Evolutionary conservation across 805 yeast genomes (phyloP).

Genomic region (Blastobotrys attinorum): DNA sequence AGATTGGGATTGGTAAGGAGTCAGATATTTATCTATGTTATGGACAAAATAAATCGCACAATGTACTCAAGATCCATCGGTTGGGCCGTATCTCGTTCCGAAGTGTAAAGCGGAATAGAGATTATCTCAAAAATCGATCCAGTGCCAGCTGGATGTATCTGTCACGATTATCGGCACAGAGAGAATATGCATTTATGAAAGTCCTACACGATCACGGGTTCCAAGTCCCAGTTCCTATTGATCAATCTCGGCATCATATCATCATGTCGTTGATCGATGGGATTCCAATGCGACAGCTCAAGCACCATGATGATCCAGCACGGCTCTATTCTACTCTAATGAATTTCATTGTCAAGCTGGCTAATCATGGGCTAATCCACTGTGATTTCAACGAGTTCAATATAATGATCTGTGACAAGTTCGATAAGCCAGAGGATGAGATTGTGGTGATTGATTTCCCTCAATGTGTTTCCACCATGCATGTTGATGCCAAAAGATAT

Average conservation of each 20-base stretch:
- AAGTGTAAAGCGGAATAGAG: constrained; percentile 89
- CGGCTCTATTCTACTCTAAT: constrained; percentile 76
- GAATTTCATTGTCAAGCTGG: constrained; percentile 78
- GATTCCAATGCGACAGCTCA: constrained; percentile 78
- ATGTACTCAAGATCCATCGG: constrained; percentile 84
- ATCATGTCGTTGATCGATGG: constrained; percentile 89
- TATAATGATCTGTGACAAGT: constrained; percentile 65
- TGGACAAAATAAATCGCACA: constrained; percentile 54
- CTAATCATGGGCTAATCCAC: constrained; percentile 84
- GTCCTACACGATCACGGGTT: constrained; percentile 69
- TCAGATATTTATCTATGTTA: constrained; percentile 86
- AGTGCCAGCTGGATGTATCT: constrained; percentile 90
- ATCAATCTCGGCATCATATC: constrained; percentile 83
- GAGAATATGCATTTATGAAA: constrained; percentile 84
- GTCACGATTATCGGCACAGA: constrained; percentile 83
- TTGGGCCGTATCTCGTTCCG: constrained; percentile 90
- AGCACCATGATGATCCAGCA: constrained; percentile 60
- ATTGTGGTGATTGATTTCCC: constrained; percentile 97
- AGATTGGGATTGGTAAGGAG: constrained; percentile 96
- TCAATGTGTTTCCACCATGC: constrained; percentile 91
- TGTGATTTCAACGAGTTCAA: constrained; percentile 98
- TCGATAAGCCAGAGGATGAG: constrained; percentile 44
- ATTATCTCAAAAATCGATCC: constrained; percentile 64
- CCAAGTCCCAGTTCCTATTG: constrained; percentile 81
- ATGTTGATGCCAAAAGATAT: constrained; percentile 77